Conservation (phyloP, 2,329 filamentous ascomycete genomes). For the Cladobotryum protrusum region DNA sequence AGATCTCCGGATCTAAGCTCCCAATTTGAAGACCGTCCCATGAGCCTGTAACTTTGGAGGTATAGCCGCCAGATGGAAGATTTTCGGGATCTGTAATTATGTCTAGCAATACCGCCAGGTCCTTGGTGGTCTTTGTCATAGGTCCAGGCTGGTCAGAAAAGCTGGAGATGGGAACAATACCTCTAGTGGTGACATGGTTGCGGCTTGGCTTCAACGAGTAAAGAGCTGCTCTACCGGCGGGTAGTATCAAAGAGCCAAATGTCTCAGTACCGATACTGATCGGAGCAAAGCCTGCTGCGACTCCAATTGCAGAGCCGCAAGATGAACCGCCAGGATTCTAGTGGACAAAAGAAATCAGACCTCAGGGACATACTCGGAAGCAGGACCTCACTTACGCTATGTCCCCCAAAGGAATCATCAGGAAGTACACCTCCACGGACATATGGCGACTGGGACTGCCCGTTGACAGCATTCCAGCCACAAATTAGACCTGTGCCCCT, state of each 20-base stretch:
- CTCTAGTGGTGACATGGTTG: slow-evolving; percentile 3
- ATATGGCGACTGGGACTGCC: slow-evolving; percentile 13
- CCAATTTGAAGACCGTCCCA: slow-evolving; percentile 11
- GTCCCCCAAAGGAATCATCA: slow-evolving; percentile 8
- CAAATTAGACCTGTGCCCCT: neutral
- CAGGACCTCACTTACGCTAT: slow-evolving; percentile 8
- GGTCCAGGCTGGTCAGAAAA: slow-evolving; percentile 10
- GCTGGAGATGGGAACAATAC: slow-evolving; percentile 7
- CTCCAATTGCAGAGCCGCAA: slow-evolving; percentile 48
- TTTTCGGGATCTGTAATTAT: slow-evolving; percentile 1
- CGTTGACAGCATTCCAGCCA: slow-evolving; percentile 14
- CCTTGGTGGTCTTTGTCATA: slow-evolving; percentile 8
- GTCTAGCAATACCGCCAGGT: slow-evolving; percentile 12
- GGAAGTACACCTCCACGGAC: slow-evolving; percentile 6
- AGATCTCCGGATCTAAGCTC: slow-evolving; percentile 11
- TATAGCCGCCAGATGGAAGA: slow-evolving; percentile 6
- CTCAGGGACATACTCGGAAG: neutral
- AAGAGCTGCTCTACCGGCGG: slow-evolving; percentile 10
- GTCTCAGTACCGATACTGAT: slow-evolving; percentile 54
- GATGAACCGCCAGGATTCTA: slow-evolving; percentile 44
- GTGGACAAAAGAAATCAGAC: neutral
- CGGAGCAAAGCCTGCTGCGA: slow-evolving; percentile 45
- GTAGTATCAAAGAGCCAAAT: slow-evolving; percentile 33
- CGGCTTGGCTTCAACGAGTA: slow-evolving; percentile 13
- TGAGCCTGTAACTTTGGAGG: slow-evolving; percentile 5